Conservation (phyloP, 257 asterid species). For the Solanum chmielewskii region DNA sequence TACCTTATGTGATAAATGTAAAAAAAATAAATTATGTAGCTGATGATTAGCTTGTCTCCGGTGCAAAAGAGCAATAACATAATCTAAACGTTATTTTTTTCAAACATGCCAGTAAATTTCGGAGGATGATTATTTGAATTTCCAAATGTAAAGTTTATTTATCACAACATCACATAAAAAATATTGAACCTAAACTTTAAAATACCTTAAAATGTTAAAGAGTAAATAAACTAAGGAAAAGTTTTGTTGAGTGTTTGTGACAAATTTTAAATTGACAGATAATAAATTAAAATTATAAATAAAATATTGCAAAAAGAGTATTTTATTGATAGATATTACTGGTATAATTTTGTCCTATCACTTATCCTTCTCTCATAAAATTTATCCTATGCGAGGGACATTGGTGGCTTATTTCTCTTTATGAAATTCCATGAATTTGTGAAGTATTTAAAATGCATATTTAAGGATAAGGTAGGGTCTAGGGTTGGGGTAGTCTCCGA, state of each 20-base stretch:
- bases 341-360: neutral
- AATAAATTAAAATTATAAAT: too few species aligned
- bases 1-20: neutral
- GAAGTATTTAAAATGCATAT: too few species aligned
- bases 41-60: neutral
- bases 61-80: neutral
- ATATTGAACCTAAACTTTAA: neutral
- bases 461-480: too few species aligned
- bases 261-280: too few species aligned
- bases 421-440: too few species aligned
- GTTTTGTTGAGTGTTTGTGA: neutral
- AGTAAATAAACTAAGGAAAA: neutral
- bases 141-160: neutral
- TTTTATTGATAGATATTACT: rapidly evolving
- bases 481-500: too few species aligned
- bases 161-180: neutral
- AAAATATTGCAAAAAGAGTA: too few species aligned
- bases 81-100: neutral
- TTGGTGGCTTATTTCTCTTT: too few species aligned
- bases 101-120: neutral
- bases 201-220: neutral
- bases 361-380: neutral
- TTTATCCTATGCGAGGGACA: too few species aligned
- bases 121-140: neutral
- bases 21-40: neutral